Base-by-base conservation (phyloP, 306 rosid species). In the Cucurbita pepo region DNA sequence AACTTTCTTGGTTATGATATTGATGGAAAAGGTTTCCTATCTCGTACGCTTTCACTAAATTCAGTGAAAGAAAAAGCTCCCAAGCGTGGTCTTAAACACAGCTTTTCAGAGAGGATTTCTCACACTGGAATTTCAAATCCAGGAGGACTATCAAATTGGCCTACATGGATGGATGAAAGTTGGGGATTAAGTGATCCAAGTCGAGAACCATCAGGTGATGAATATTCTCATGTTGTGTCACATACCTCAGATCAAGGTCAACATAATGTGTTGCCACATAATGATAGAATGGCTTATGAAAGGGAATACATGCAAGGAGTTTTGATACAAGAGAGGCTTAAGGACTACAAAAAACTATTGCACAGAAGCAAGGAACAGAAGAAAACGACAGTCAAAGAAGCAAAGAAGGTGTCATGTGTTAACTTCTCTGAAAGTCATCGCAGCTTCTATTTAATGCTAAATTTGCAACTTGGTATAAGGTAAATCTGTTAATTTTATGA, bases 241-340 rank as follows among this genome's bases (percentile, higher is more conserved):
- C 82, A 76, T 69, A 22, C 75, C 72, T 77, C 79, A 10, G 77
- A 79, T 53, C 87, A 77, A 45, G 77, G 74, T 76, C 88, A 87
- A 57, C 53, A 73, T 56, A 90, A 81, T 76, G 76, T 54, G 34
- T 30, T 30, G 12, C 82, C 57, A 12, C 85, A 73, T 74, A 67
- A 8, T 15, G 69, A 65, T 65, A 21, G 22, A 75, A 52, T 75
- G 36, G 87, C 85, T 69, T 88, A 79, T 10, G 99, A 87, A 78
- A 84, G 96, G 83, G 99, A 94, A 77, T 94, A 94, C 74, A 77
- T 91, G 88, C 99, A 91, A 81, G 99, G 97, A 79, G 97, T 94
- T 76, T 77, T 94, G 54, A 89, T 81, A 16, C 82, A 79, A 80
- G 99, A 94, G 86, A 86, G 81, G 84, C 19, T 61, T 25, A 81